Conservation (phyloP, 2,329 filamentous ascomycete genomes). For the Grosmannia huntii region DNA sequence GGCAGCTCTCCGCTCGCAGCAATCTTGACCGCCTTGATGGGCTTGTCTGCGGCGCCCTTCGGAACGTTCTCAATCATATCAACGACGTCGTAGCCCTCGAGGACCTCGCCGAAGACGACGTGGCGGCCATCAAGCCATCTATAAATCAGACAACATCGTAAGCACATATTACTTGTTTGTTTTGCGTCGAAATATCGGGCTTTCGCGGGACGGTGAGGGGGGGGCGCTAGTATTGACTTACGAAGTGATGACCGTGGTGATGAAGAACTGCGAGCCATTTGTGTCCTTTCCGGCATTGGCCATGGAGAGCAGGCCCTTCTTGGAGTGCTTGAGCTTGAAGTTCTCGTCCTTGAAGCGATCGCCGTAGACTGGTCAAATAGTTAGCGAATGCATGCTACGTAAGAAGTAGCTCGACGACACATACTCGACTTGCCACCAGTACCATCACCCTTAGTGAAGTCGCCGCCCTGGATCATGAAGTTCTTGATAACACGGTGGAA, state of each 20-base stretch:
- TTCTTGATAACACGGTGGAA: slow-evolving; percentile 88
- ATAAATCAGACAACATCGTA: slow-evolving; percentile 6
- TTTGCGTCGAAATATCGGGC: neutral
- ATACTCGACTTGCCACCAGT: slow-evolving; percentile 76
- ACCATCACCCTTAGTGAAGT: slow-evolving; percentile 73
- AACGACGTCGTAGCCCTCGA: slow-evolving; percentile 73
- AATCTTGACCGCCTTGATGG: slow-evolving; percentile 58
- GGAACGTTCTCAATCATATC: slow-evolving; percentile 63
- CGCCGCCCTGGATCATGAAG: slow-evolving; percentile 87
- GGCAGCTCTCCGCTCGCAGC: slow-evolving; percentile 72
- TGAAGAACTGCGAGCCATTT: slow-evolving; percentile 86
- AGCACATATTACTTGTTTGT: neutral
- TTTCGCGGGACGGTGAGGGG: neutral
- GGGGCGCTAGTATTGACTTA: slow-evolving; percentile 25
- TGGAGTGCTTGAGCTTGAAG: slow-evolving; percentile 90
- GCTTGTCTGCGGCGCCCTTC: slow-evolving; percentile 57
- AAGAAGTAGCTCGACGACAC: slow-evolving; percentile 18
- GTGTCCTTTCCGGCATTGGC: slow-evolving; percentile 76
- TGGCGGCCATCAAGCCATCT: slow-evolving; percentile 75
- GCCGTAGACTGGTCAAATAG: slow-evolving; percentile 54
- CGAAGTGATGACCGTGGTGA: slow-evolving; percentile 70
- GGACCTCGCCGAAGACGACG: slow-evolving; percentile 80
- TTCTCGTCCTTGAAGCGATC: slow-evolving; percentile 79
- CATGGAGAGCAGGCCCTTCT: slow-evolving; percentile 74
- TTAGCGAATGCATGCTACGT: neutral